Evolutionary conservation across 371 early-diverging fungal species (phyloP).

Genomic region (Cokeromyces recurvatus): DNA sequence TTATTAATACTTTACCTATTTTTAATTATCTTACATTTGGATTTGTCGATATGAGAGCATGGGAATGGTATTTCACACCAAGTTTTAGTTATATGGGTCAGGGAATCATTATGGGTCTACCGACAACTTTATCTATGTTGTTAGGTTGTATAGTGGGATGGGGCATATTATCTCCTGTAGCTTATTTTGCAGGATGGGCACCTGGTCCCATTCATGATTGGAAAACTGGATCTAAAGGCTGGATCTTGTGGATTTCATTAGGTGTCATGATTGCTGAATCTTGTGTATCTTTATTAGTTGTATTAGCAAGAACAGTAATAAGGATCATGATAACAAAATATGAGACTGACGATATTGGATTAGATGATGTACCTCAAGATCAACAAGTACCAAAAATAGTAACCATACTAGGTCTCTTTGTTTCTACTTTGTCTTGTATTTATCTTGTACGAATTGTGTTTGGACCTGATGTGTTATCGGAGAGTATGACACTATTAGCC

Average conservation of each 20-base stretch:
- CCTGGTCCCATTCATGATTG: constrained; percentile 70
- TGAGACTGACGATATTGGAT: constrained; percentile 9
- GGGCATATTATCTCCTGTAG: constrained; percentile 74
- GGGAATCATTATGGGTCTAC: constrained; percentile 72
- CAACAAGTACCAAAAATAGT: constrained; percentile 54
- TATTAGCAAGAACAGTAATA: constrained; percentile 38
- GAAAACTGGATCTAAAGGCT: constrained; percentile 71
- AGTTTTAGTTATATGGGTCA: constrained; percentile 78
- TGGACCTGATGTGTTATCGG: constrained; percentile 40
- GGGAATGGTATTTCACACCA: constrained; percentile 79
- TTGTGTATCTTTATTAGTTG: constrained; percentile 58
- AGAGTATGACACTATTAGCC: constrained; percentile 50
- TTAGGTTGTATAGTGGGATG: constrained; percentile 75
- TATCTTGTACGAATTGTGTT: constrained; percentile 59
- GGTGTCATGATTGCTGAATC: constrained; percentile 82
- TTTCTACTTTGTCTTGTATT: constrained; percentile 57
- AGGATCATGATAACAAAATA: constrained; percentile 18
- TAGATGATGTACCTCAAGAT: constrained; percentile 41
- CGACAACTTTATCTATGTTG: constrained; percentile 39
- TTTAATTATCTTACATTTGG: constrained; percentile 60
- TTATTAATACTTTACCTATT: constrained; percentile 54
- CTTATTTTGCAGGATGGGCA: constrained; percentile 69
- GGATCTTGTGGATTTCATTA: constrained; percentile 84
- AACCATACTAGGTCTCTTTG: constrained; percentile 56
- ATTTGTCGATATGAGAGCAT: constrained; percentile 36